A percentile compares a stretch with the other conserved stretches of the same genome.
These are phyloP conservation scores for Boletus rubropictus DNA, from an alignment of 768 basidiomycete genomes.

Conservation along the genomic window DNA sequence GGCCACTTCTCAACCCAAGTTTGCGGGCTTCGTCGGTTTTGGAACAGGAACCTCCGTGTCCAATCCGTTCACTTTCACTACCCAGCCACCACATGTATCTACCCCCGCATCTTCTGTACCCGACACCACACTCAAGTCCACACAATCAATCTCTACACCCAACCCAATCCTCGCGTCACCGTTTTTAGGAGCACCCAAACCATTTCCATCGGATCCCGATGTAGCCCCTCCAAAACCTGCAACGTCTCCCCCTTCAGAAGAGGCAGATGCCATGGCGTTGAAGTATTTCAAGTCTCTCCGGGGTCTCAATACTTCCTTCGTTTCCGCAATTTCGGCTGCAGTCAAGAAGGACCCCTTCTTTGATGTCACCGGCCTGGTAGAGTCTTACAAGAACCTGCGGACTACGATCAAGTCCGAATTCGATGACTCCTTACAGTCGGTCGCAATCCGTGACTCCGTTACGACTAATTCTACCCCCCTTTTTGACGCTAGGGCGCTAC, in stretches of 20 bases:
- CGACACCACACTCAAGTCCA: slow-evolving; percentile 8
- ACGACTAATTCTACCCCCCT: slow-evolving; percentile 10
- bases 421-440: slow-evolving; percentile 32
- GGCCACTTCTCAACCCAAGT: slow-evolving; percentile 37
- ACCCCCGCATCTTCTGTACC: slow-evolving; percentile 8
- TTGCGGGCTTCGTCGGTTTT: slow-evolving; percentile 50
- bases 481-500: slow-evolving; percentile 6
- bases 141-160: slow-evolving; percentile 12
- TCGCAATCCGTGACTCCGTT: slow-evolving; percentile 1
- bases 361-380: slow-evolving; percentile 52
- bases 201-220: slow-evolving; percentile 27
- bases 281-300: slow-evolving; percentile 68
- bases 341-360: slow-evolving; percentile 65
- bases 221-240: slow-evolving; percentile 11
- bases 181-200: not conserved
- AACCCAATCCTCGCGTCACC: slow-evolving; percentile 23
- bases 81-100: slow-evolving; percentile 21
- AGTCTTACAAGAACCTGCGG: slow-evolving; percentile 56
- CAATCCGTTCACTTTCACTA: slow-evolving; percentile 37
- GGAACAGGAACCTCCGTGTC: slow-evolving; percentile 32
- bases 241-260: slow-evolving; percentile 18
- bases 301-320: slow-evolving; percentile 64
- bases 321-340: slow-evolving; percentile 51
- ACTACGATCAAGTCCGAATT: slow-evolving; percentile 51
- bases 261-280: slow-evolving; percentile 32